These are phyloP conservation scores for Linanthus parryae DNA, from an alignment of 148 eudicot species.

Conservation along the genomic window DNA sequence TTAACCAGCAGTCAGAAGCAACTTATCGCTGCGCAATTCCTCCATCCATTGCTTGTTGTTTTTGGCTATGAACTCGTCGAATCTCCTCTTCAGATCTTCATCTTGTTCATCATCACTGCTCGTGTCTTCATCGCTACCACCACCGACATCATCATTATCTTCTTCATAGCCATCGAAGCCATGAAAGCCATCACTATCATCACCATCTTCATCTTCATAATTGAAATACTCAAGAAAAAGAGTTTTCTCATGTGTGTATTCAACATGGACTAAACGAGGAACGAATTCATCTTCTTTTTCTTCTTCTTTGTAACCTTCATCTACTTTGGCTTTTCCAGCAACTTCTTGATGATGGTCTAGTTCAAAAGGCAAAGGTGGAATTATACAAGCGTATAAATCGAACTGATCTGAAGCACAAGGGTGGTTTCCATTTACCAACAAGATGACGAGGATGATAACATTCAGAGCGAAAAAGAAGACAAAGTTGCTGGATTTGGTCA, in stretches of 20 bases:
- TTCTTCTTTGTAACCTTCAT: neutral
- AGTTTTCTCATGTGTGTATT: slow-evolving; percentile 1
- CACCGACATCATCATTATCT: slow-evolving; percentile 1
- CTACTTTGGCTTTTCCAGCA: neutral
- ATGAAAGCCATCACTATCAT: slow-evolving; percentile 2
- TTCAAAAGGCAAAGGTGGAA: slow-evolving; percentile 4
- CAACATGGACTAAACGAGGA: slow-evolving; percentile 10
- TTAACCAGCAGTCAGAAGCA: neutral
- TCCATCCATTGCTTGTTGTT: slow-evolving; percentile 14
- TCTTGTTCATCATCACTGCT: neutral
- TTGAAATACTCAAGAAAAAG: neutral
- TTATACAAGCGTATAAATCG: neutral
- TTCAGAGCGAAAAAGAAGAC: slow-evolving; percentile 2
- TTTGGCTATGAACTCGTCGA: slow-evolving; percentile 21
- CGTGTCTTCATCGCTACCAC: neutral
- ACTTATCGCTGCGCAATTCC: slow-evolving; percentile 16
- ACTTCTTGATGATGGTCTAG: slow-evolving; percentile 8
- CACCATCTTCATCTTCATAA: neutral
- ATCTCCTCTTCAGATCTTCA: slow-evolving; percentile 7
- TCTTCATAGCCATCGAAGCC: slow-evolving; percentile 13
- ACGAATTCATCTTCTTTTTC: slow-evolving; percentile 4
- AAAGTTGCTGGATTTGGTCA: slow-evolving; percentile 5
- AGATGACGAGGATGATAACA: neutral
- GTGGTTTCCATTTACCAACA: slow-evolving; percentile 4
- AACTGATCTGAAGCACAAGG: neutral